Evolutionary conservation across 352 stramenopile genomes (phyloP).

Genomic region (Globisporangium okanoganense): DNA sequence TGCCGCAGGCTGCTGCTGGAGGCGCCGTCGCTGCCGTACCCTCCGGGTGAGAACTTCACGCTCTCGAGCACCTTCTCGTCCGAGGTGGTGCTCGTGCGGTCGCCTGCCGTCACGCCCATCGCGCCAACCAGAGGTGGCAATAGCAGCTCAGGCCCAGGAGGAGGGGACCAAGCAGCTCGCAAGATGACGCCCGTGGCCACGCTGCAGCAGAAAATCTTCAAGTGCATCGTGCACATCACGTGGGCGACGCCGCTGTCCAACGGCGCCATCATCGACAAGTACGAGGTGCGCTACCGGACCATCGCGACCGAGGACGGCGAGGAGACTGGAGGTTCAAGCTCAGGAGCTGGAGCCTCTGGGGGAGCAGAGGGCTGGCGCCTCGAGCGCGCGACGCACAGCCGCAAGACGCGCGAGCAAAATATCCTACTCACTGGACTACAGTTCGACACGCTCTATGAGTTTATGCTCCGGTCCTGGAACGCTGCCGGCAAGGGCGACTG

Average conservation of each 20-base stretch:
- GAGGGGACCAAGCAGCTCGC: neutral
- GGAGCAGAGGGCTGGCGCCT: conserved; percentile 29
- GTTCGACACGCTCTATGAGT: conserved; percentile 58
- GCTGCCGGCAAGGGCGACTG: conserved; percentile 56
- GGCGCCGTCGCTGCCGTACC: conserved; percentile 23
- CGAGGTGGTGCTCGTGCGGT: conserved; percentile 34
- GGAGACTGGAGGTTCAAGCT: conserved; percentile 11
- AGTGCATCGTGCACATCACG: conserved; percentile 40
- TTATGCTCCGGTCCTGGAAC: conserved; percentile 60
- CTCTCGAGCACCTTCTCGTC: conserved; percentile 39
- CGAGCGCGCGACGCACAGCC: conserved; percentile 38
- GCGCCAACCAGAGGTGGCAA: conserved; percentile 1
- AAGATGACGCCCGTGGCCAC: neutral
- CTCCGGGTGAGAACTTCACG: conserved; percentile 23
- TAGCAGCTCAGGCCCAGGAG: neutral
- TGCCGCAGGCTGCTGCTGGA: conserved; percentile 38
- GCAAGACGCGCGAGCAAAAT: conserved; percentile 33
- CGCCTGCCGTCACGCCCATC: conserved; percentile 17
- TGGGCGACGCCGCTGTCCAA: conserved; percentile 69
- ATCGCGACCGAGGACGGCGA: conserved; percentile 29
- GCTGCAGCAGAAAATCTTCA: conserved; percentile 50
- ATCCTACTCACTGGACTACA: conserved; percentile 46
- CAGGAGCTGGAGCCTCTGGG: too few species aligned
- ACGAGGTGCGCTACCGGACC: conserved; percentile 55
- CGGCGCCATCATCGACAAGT: conserved; percentile 65